Evolutionary conservation across 1,284 basidiomycete species (phyloP), one percentile per base, ranked within the genome.

Genomic region (Fomitopsis betulina): DNA sequence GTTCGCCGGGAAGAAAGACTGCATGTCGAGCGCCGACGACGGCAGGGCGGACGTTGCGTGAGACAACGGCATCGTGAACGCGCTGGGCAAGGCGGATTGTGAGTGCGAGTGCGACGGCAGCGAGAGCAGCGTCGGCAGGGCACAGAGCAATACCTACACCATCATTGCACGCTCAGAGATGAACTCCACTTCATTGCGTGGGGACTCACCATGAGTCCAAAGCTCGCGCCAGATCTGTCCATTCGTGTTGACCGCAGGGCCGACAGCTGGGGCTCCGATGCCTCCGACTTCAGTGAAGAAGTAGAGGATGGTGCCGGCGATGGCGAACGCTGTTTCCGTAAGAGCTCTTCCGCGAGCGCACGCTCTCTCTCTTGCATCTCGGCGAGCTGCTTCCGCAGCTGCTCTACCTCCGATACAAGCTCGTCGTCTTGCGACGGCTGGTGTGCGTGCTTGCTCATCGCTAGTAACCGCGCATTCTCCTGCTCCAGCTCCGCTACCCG

Each of bases 401-500:
- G 76, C 65, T 90, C 86, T 58, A 90, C 75, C 70, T 87, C 85
- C 43, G 81, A 80, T 58, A 78, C 65, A 47, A 85, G 76, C 17
- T 78, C 74, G 25, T 73, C 66, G 15, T 65, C 43, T 30, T 67
- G 65, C 55, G 62, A 47, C 54, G 61, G 53, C 60, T 64, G 66
- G 59, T 63, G 64, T 71, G 67, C 78, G 73, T 63, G 47, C 33
- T 67, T 69, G 17, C 84, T 76, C 58, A 86, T 73, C 45, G 79
- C 78, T 30, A 83, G 76, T 53, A 92, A 80, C 47, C 85, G 79
- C 51, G 82, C 86, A 66, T 91, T 91, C 70, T 91, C 89, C 70
- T 87, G 83, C 73, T 92, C 90, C 33, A 92, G 78, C 68, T 89
- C 86, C 54, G 83, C 80, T 63, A 89, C 85, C 60, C 86, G 86